Conservation (phyloP, 2,329 filamentous ascomycete genomes). For the Albophoma yamanashiensis region DNA sequence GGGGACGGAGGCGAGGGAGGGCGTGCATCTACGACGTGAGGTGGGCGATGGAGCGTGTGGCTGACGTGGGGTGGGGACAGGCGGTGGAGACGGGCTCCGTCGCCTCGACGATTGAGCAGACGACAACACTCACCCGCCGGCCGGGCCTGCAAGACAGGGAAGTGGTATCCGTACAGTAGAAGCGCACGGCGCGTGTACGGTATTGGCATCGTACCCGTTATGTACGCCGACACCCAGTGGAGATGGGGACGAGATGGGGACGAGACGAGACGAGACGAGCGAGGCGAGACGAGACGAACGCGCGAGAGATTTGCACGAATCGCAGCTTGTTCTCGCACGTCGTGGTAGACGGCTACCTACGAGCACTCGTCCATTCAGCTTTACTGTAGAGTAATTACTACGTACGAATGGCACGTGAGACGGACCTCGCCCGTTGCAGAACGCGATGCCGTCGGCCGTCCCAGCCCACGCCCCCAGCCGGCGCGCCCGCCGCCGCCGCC, state of each 20-base stretch:
- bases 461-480: too few species aligned
- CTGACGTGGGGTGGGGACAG: background rate
- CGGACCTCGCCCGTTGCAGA: background rate
- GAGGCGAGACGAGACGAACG: background rate
- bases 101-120: background rate
- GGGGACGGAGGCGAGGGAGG: background rate
- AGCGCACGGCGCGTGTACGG: background rate
- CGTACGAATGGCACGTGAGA: background rate
- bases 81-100: background rate
- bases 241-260: too few species aligned
- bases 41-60: background rate
- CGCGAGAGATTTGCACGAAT: background rate
- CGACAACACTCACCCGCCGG: background rate
- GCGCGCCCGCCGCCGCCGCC: too few species aligned
- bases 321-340: background rate
- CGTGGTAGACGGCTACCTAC: background rate
- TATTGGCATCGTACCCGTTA: background rate
- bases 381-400: too few species aligned
- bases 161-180: background rate
- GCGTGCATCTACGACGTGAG: background rate
- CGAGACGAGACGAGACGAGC: background rate
- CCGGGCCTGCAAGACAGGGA: background rate
- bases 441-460: background rate
- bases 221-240: background rate
- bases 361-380: too few species aligned